Conservation (phyloP, 108 stramenopile genomes). For the Cyclotella distinguenda region DNA sequence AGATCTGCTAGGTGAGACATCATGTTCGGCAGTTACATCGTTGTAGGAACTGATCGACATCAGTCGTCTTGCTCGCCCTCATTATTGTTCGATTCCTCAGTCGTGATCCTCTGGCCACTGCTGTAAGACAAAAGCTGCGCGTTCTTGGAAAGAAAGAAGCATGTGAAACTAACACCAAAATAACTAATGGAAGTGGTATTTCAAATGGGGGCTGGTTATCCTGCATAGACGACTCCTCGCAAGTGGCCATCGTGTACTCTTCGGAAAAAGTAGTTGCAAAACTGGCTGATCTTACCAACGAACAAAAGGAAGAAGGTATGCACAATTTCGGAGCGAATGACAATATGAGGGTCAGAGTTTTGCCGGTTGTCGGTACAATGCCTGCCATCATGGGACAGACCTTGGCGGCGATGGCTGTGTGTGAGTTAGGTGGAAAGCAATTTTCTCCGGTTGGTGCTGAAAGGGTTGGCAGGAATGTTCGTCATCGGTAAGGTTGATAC, state of each 20-base stretch:
- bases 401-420: constrained; percentile 85
- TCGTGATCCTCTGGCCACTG: constrained; percentile 87
- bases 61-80: not conserved
- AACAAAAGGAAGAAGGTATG: constrained; percentile 78
- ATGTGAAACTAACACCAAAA: constrained; percentile 9
- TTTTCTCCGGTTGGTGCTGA: constrained; percentile 82
- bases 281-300: constrained; percentile 87
- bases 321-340: constrained; percentile 92
- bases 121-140: constrained; percentile 78
- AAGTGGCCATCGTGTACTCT: constrained; percentile 81
- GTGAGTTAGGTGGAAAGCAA: constrained; percentile 90
- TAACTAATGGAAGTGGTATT: constrained; percentile 32
- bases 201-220: constrained; percentile 33
- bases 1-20: constrained; percentile 53
- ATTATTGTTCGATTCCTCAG: constrained; percentile 6
- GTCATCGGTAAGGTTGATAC: constrained; percentile 37
- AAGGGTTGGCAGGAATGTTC: constrained; percentile 78
- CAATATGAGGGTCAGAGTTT: constrained; percentile 93
- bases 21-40: not conserved
- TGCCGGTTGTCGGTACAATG: constrained; percentile 96
- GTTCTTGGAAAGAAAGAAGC: constrained; percentile 46
- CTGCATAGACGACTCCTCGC: constrained; percentile 40
- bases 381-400: constrained; percentile 97
- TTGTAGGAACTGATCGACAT: not conserved
- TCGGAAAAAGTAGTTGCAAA: constrained; percentile 92